phyloP scores from a whole-genome alignment of 495 filamentous ascomycete genomes.

The Melanomma pulvis-pyrius region DNA sequence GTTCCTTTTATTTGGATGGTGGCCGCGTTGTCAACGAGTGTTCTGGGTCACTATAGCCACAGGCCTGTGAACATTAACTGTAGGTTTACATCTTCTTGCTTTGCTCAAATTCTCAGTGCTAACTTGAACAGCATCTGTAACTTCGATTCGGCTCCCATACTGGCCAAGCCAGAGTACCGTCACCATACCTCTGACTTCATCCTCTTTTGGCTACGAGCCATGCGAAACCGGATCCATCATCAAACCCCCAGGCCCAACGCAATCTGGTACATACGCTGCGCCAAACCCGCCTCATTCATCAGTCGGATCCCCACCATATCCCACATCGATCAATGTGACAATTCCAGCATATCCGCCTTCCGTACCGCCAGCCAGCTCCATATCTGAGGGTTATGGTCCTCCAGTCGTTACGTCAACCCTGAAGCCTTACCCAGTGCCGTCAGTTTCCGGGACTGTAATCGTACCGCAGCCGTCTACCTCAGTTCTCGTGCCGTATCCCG shows the following conservation, averaged over 20 bases:
- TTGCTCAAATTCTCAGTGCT: background rate
- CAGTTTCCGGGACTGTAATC: background rate
- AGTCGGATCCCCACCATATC: background rate
- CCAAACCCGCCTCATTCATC: constrained; percentile 4
- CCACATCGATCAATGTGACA: too few relatives aligned
- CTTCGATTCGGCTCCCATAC: constrained; percentile 7
- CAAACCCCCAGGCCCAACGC: background rate
- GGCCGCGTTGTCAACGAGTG: background rate
- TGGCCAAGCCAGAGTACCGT: background rate
- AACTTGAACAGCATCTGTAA: constrained; percentile 12
- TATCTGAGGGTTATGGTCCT: background rate
- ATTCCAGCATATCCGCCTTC: background rate
- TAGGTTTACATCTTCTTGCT: constrained; percentile 4
- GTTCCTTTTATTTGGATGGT: constrained; percentile 8
- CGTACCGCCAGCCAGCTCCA: background rate
- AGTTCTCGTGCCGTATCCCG: constrained; percentile 2
- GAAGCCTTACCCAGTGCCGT: constrained; percentile 1
- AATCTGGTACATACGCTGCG: background rate
- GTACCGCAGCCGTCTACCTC: constrained; percentile 4
- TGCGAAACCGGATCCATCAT: constrained; percentile 5
- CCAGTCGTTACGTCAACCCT: background rate
- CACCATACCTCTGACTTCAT: background rate
- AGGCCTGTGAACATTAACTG: constrained; percentile 16
- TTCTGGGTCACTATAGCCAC: constrained; percentile 11
- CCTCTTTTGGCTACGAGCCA: background rate